Evolutionary conservation across 2,329 filamentous ascomycete genomes (phyloP).

Genomic region (Diaporthe aspalathi): DNA sequence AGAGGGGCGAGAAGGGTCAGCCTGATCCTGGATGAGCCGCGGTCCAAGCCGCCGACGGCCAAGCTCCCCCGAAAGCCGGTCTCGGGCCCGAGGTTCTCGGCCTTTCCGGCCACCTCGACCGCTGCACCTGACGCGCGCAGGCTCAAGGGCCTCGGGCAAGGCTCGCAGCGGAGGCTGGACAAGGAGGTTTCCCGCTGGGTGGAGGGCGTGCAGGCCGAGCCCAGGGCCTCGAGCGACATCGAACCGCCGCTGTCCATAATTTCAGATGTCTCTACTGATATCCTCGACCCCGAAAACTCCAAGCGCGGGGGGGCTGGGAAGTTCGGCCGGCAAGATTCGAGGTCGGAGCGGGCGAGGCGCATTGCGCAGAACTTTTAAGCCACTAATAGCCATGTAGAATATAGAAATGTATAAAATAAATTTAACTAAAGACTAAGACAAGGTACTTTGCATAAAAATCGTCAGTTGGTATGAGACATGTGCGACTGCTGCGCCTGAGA

Average conservation of each 20-base stretch:
- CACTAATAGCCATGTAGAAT: not conserved
- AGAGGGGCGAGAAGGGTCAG: not conserved
- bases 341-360: not conserved
- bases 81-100: not conserved
- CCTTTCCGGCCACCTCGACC: not conserved
- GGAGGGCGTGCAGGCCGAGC: conserved; percentile 14
- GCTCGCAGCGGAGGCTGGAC: conserved; percentile 17
- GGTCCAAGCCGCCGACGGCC: conserved; percentile 10
- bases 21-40: conserved; percentile 4
- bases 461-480: no score
- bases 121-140: not conserved
- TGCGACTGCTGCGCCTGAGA: no score
- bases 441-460: no score
- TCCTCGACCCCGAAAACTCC: not conserved
- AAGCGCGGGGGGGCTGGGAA: not conserved
- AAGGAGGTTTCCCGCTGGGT: conserved; percentile 18
- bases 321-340: not conserved
- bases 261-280: conserved; percentile 3
- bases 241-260: conserved; percentile 2
- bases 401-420: conserved; percentile 3
- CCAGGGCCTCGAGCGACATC: not conserved
- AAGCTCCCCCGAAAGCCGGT: not conserved
- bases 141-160: conserved; percentile 33
- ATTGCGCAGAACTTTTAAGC: conserved; percentile 24
- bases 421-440: no score